A percentile compares a stretch with the other conserved stretches of the same genome.
phyloP scores from a whole-genome alignment of 2,329 filamentous ascomycete species.

The Diaporthe ilicicola region DNA sequence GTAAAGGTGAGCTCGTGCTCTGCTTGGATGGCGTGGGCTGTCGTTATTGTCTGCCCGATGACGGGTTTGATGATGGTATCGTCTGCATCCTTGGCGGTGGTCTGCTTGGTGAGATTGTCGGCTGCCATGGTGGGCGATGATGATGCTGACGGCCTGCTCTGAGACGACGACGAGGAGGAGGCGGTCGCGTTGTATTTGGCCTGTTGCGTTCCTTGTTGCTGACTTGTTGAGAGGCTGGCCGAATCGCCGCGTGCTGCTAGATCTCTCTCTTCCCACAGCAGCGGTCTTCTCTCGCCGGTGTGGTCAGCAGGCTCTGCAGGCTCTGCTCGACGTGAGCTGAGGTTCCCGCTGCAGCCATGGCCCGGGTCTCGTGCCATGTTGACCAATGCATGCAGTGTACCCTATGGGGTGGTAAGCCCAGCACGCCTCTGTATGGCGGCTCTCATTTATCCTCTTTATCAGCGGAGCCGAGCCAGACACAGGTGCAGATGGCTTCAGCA shows the following conservation, averaged over 20 bases:
- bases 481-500: slow-evolving; percentile 18
- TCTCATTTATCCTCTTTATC: slow-evolving; percentile 13
- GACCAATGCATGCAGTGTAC: background rate
- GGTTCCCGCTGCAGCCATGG: background rate
- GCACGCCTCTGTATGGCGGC: background rate
- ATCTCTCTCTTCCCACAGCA: background rate
- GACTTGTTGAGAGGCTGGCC: background rate
- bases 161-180: background rate
- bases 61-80: slow-evolving; percentile 22
- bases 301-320: background rate
- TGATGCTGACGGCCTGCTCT: background rate
- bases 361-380: slow-evolving; percentile 4
- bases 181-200: background rate
- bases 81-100: slow-evolving; percentile 18
- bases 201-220: background rate
- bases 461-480: slow-evolving; percentile 10
- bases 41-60: slow-evolving; percentile 28
- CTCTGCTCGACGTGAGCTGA: too few species aligned
- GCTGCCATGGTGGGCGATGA: slow-evolving; percentile 18
- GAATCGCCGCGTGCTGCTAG: background rate
- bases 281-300: background rate
- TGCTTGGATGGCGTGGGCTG: slow-evolving; percentile 44
- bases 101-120: slow-evolving; percentile 16
- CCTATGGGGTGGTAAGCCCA: background rate
- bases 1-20: slow-evolving; percentile 51